These are phyloP conservation scores for Cercospora sp. DNA, from an alignment of 2,329 filamentous ascomycete genomes.

Conservation along the genomic window DNA sequence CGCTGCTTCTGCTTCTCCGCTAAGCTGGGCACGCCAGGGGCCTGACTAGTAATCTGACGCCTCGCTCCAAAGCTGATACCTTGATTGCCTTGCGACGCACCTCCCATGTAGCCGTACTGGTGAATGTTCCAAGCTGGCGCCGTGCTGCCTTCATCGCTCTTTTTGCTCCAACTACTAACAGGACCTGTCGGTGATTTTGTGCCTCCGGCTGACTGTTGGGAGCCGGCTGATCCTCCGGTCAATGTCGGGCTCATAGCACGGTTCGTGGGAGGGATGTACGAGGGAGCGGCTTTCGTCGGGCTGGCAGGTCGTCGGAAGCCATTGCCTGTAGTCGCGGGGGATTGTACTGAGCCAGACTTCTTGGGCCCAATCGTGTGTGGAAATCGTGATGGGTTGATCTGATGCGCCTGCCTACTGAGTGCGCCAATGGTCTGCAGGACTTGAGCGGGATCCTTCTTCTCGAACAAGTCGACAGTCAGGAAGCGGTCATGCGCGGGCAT, in stretches of 20 bases:
- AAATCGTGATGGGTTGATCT: slow-evolving; percentile 71
- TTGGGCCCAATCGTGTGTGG: slow-evolving; percentile 74
- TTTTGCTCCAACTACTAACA: slow-evolving; percentile 92
- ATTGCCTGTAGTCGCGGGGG: slow-evolving; percentile 27
- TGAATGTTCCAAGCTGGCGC: slow-evolving; percentile 96
- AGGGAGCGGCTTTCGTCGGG: slow-evolving; percentile 33
- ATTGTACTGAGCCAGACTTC: slow-evolving; percentile 50
- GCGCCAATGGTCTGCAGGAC: slow-evolving; percentile 89
- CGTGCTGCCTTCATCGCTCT: slow-evolving; percentile 74
- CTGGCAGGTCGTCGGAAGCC: slow-evolving; percentile 28
- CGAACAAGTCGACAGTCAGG: slow-evolving; percentile 93
- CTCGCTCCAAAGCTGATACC: slow-evolving; percentile 89
- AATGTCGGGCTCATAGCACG: slow-evolving; percentile 49
- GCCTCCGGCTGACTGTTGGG: slow-evolving; percentile 43
- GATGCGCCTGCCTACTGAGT: slow-evolving; percentile 84
- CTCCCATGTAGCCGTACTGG: slow-evolving; percentile 98
- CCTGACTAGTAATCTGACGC: slow-evolving; percentile 84
- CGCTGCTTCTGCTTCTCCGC: slow-evolving; percentile 78
- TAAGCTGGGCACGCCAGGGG: slow-evolving; percentile 74
- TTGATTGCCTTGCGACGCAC: slow-evolving; percentile 91
- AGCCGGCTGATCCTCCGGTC: slow-evolving; percentile 59
- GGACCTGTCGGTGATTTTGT: slow-evolving; percentile 48
- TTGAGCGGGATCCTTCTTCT: slow-evolving; percentile 92
- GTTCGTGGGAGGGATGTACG: slow-evolving; percentile 30
- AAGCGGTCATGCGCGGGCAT: slow-evolving; percentile 94